Evolutionary conservation across 1,139 yeast species (phyloP).

Genomic region (Pichia sp.): DNA sequence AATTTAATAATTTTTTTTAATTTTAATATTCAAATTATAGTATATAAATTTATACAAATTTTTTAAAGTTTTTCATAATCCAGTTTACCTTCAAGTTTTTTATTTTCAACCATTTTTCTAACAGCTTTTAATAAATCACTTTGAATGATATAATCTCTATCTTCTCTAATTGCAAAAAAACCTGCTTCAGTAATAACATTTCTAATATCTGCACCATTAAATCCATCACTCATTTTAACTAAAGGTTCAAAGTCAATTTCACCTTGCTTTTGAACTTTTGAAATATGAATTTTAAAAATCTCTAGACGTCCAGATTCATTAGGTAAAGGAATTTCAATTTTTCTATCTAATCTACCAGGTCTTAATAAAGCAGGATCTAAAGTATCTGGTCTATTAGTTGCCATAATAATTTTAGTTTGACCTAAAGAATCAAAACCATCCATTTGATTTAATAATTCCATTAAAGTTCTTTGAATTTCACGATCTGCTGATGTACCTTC

Average conservation of each 20-base stretch:
- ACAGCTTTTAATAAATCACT: constrained; percentile 97
- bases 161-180: constrained; percentile 95
- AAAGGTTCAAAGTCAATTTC: constrained; percentile 97
- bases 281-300: constrained; percentile 88
- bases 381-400: constrained; percentile 97
- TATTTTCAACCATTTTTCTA: constrained; percentile 92
- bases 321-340: constrained; percentile 93
- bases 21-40: neutral
- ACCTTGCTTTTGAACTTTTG: constrained; percentile 83
- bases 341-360: constrained; percentile 97
- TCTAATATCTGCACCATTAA: constrained; percentile 98
- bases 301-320: constrained; percentile 95
- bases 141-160: constrained; percentile 89
- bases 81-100: constrained; percentile 93
- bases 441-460: constrained; percentile 98
- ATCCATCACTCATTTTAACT: constrained; percentile 97
- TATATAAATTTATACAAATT: neutral
- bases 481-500: constrained; percentile 99
- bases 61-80: constrained; percentile 80
- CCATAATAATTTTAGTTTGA: constrained; percentile 97
- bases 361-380: constrained; percentile 97
- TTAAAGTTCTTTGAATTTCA: constrained; percentile 96
- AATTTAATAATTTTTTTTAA: neutral
- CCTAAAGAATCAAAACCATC: constrained; percentile 98
- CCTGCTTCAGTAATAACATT: constrained; percentile 99